These are phyloP conservation scores for Aspergillus cejpii DNA, from an alignment of 2,329 filamentous ascomycete genomes.

Conservation along the genomic window DNA sequence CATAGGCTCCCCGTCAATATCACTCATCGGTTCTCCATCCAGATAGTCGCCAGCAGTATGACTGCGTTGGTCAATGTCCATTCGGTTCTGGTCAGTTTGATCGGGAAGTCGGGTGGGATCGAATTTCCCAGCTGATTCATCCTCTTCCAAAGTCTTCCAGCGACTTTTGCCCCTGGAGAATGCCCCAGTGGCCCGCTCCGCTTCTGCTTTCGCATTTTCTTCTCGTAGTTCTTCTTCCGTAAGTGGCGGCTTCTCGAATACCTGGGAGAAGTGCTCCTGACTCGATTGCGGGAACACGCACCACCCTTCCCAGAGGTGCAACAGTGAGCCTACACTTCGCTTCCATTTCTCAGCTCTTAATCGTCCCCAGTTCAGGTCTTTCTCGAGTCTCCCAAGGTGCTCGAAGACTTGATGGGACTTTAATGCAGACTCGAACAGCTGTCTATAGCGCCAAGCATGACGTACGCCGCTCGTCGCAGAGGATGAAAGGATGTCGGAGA, in stretches of 20 bases:
- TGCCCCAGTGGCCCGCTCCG: slow-evolving; percentile 32
- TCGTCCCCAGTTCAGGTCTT: slow-evolving; percentile 69
- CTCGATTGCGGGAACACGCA: slow-evolving; percentile 64
- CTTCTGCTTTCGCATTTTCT: slow-evolving; percentile 41
- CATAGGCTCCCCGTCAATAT: slow-evolving; percentile 43
- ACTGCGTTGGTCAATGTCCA: slow-evolving; percentile 30
- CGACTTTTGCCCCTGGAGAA: slow-evolving; percentile 40
- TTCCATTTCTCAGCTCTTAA: slow-evolving; percentile 80
- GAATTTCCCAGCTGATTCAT: slow-evolving; percentile 28
- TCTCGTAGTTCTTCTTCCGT: slow-evolving; percentile 42
- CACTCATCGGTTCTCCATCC: slow-evolving; percentile 39
- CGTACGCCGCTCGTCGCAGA: slow-evolving; percentile 68
- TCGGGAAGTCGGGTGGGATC: slow-evolving; percentile 21
- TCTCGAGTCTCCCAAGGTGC: slow-evolving; percentile 64
- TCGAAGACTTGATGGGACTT: slow-evolving; percentile 65
- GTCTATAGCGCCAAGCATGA: slow-evolving; percentile 79
- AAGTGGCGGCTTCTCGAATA: slow-evolving; percentile 65
- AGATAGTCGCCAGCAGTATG: slow-evolving; percentile 41
- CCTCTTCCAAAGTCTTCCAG: slow-evolving; percentile 45
- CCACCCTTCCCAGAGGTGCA: slow-evolving; percentile 62
- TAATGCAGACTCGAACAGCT: slow-evolving; percentile 69
- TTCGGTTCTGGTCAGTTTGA: slow-evolving; percentile 23
- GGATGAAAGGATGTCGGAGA: slow-evolving; percentile 72
- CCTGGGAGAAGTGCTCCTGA: slow-evolving; percentile 62
- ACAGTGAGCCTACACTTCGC: slow-evolving; percentile 61